These are phyloP conservation scores for Cyclocybe cylindracea DNA, from an alignment of 768 basidiomycete species.

Conservation along the genomic window DNA sequence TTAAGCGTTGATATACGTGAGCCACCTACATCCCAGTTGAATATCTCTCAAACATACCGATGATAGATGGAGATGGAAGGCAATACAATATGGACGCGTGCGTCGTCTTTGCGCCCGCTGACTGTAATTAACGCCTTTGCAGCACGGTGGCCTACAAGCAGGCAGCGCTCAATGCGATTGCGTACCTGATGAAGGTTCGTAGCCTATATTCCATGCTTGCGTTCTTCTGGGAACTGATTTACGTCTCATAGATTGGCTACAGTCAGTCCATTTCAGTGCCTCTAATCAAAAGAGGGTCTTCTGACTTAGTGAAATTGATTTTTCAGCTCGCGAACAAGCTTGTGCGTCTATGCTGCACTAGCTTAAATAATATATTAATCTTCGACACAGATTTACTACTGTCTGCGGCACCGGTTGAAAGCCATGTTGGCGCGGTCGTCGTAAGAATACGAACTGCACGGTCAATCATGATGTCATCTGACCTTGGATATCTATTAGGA, in stretches of 20 bases:
- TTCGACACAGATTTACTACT: constrained; percentile 55
- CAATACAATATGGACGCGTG: constrained; percentile 81
- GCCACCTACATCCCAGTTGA: constrained; percentile 15
- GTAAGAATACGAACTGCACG: constrained; percentile 36
- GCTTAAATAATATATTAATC: background rate
- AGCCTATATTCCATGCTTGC: background rate
- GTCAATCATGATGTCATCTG: background rate
- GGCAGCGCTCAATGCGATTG: constrained; percentile 75
- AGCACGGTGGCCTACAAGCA: constrained; percentile 81
- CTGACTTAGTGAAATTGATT: background rate
- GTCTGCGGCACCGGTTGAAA: constrained; percentile 70
- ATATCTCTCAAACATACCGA: constrained; percentile 1
- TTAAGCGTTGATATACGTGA: constrained; percentile 70
- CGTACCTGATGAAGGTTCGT: constrained; percentile 66
- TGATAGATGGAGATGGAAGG: constrained; percentile 65
- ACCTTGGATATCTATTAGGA: constrained; percentile 39
- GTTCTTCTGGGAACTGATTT: background rate
- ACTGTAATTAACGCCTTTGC: background rate
- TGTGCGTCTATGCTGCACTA: constrained; percentile 36
- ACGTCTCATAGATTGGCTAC: constrained; percentile 60
- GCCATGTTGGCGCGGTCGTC: constrained; percentile 69
- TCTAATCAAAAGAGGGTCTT: background rate
- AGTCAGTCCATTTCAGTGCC: constrained; percentile 54
- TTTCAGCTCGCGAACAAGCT: constrained; percentile 71
- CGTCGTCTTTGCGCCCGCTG: constrained; percentile 13